These are phyloP conservation scores for Hydnum rufescens DNA, from an alignment of 768 basidiomycete genomes.

Conservation along the genomic window DNA sequence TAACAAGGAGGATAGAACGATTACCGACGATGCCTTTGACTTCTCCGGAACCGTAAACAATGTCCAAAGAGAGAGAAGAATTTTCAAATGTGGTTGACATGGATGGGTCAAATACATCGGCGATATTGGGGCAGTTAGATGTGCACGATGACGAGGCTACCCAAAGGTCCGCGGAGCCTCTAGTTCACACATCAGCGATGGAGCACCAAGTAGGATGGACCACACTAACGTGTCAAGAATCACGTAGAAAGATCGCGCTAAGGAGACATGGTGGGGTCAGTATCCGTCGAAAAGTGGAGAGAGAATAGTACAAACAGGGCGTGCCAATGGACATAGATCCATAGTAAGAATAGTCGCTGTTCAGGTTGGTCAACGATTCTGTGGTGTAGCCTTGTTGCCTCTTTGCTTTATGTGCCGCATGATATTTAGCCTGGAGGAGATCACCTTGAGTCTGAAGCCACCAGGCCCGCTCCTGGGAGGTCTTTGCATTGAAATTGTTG, in stretches of 20 bases:
- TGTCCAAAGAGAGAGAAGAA: background rate
- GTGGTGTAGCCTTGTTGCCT: no score
- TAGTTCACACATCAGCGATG: background rate
- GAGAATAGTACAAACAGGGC: background rate
- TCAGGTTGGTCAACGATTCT: background rate
- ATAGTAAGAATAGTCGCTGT: background rate
- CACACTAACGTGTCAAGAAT: background rate
- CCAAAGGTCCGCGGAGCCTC: background rate
- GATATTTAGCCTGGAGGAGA: no score
- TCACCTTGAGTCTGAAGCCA: no score
- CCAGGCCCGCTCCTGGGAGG: no score
- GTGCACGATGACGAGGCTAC: background rate
- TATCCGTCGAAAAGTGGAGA: background rate
- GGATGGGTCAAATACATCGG: background rate
- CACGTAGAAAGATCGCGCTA: background rate
- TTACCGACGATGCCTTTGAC: background rate
- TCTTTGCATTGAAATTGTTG: no score
- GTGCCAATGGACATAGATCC: background rate
- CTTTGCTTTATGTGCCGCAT: no score
- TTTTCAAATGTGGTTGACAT: background rate
- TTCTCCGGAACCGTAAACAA: background rate
- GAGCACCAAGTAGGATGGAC: background rate
- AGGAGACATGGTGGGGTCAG: background rate
- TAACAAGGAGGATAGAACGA: background rate
- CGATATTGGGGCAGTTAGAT: background rate